Evolutionary conservation across 768 basidiomycete species (phyloP).

Genomic region (Sarcomyxa edulis): DNA sequence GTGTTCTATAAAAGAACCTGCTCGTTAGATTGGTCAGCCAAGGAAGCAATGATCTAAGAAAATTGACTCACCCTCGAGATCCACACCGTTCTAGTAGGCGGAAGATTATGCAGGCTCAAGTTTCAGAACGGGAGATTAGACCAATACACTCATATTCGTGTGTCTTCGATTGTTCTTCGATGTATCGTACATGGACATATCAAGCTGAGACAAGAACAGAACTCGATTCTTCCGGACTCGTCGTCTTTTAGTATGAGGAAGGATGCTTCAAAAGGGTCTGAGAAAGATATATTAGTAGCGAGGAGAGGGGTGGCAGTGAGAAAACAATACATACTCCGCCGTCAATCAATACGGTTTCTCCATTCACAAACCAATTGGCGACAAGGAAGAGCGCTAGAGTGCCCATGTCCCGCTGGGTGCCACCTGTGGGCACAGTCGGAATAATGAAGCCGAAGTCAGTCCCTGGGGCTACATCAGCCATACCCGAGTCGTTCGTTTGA

Average conservation of each 20-base stretch:
- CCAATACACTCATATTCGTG: too few species aligned
- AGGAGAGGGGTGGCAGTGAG: not conserved
- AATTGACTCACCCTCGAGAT: too few species aligned
- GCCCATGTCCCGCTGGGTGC: constrained; percentile 37
- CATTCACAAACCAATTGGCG: constrained; percentile 43
- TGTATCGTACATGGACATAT: too few species aligned
- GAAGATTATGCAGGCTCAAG: too few species aligned
- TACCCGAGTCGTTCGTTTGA: constrained; percentile 17
- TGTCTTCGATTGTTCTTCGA: too few species aligned
- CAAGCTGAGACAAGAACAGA: too few species aligned
- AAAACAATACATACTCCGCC: constrained; percentile 33
- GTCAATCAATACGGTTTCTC: constrained; percentile 43
- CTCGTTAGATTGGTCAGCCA: too few species aligned
- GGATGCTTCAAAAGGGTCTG: constrained; percentile 32
- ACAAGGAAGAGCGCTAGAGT: constrained; percentile 36
- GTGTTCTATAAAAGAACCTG: too few species aligned
- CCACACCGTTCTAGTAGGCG: too few species aligned
- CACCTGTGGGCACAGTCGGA: constrained; percentile 27
- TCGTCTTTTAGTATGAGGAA: constrained; percentile 31
- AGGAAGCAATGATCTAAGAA: too few species aligned
- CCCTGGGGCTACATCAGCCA: constrained; percentile 14
- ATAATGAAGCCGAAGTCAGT: constrained; percentile 22
- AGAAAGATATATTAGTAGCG: not conserved
- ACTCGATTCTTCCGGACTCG: too few species aligned
- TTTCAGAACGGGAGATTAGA: too few species aligned